Base-by-base conservation (phyloP, 805 yeast species). In the Maudiozyma serrabonitensis region DNA sequence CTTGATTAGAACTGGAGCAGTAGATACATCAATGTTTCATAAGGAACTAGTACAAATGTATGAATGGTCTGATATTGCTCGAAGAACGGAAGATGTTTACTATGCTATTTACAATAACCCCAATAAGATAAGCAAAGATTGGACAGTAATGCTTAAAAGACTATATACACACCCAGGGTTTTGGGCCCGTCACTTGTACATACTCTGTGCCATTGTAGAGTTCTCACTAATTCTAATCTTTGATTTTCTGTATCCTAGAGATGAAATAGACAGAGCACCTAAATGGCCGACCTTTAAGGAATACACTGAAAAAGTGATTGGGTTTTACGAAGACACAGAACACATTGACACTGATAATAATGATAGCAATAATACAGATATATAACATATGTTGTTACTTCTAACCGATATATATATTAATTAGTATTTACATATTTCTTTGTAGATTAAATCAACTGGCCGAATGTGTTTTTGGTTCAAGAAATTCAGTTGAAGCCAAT, bases 41-140 rank as follows among this genome's bases (percentile, higher is more conserved):
- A 73, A 77, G 1, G 86, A 85, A 54, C 82, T 93, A 21, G 76
- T 78, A 34, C 65, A 72, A 35, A 87, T 93, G 93, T 93, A 93
- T 66, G 86, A 87, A 59, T 93, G 99, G 99, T 72, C 70, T 49
- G 85, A 90, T 59, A 85, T 93, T 19, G 98, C 99, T 0, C 68
- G 69, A 45, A 71, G 99, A 43, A 93, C 99, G 0, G 95, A 87
- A 57, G 70, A 69, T 16, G 96, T 93, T 4, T 93, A 93, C 67
- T 72, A 80, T 45, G 68, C 76, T 6, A 69, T 74, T 16, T 54
- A 50, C 31, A 19, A 46, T 11, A 72, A 74, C 42, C 61, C 71
- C 8, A 54, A 60, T 1, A 66, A 69, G 16, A 50, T 69, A n/a
- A 72, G 78, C 44, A 79, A 77, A 53, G 75, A 82, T 0, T 68